Evolutionary conservation across 495 filamentous ascomycete genomes (phyloP).

Genomic region (Penicillium daleae): DNA sequence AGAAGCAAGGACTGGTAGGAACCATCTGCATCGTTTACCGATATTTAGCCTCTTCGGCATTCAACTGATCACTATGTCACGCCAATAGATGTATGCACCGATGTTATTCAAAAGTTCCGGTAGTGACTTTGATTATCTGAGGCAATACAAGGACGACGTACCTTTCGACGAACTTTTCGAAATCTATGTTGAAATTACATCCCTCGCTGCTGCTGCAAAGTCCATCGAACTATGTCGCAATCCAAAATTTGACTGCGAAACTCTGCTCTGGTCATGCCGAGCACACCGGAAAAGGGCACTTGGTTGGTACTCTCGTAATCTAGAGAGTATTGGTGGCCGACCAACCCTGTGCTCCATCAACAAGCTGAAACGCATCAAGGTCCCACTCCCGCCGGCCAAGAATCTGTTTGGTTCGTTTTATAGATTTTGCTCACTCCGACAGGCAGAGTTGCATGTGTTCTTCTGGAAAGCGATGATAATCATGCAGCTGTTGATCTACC

Average conservation of each 20-base stretch:
- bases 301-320: conserved; percentile 1
- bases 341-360: neutral
- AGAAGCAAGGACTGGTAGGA: conserved; percentile 6
- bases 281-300: neutral
- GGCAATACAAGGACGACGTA: neutral
- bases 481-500: conserved; percentile 8
- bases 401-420: neutral
- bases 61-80: neutral
- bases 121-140: conserved; percentile 9
- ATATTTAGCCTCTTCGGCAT: neutral
- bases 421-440: conserved; percentile 5
- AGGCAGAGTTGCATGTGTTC: conserved; percentile 10
- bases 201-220: conserved; percentile 2
- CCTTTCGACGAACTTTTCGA: conserved; percentile 14
- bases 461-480: conserved; percentile 12
- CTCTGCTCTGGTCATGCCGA: neutral
- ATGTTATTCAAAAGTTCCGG: conserved; percentile 3
- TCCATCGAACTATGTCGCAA: neutral
- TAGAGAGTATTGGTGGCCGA: neutral
- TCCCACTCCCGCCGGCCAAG: neutral
- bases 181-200: conserved; percentile 10
- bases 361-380: neutral
- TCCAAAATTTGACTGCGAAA: neutral
- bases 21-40: neutral
- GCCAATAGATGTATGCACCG: conserved; percentile 1